phyloP scores from a whole-genome alignment of 2,329 filamentous ascomycete species.

The Colletotrichum limetticola region DNA sequence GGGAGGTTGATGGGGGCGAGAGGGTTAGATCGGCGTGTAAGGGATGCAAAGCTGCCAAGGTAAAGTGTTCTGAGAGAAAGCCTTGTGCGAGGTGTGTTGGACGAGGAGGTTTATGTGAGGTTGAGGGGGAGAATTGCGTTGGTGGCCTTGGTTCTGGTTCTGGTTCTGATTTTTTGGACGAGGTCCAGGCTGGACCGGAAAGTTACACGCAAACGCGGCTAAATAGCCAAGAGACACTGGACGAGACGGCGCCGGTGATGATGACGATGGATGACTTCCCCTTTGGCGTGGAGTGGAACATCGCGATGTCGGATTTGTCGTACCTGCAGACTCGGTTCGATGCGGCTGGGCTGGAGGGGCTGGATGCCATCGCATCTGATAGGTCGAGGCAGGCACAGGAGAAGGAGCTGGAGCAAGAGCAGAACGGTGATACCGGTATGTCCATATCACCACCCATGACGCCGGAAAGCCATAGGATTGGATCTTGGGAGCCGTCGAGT shows the following conservation, averaged over 20 bases:
- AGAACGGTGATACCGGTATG: neutral
- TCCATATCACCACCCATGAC: neutral
- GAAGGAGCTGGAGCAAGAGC: too few species aligned
- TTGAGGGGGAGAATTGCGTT: neutral
- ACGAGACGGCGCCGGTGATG: neutral
- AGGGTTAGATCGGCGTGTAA: neutral
- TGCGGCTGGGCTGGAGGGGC: neutral
- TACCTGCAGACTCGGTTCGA: neutral
- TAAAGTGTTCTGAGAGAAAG: conserved; percentile 17
- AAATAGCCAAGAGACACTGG: neutral
- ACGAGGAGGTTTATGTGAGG: neutral
- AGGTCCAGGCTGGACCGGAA: neutral
- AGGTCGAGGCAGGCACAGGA: neutral
- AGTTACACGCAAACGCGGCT: neutral
- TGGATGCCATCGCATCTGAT: neutral
- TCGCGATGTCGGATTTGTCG: neutral
- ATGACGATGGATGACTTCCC: neutral
- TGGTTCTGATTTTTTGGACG: neutral
- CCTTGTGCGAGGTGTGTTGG: neutral
- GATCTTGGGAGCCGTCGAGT: neutral
- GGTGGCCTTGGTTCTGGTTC: neutral
- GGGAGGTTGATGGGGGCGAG: neutral
- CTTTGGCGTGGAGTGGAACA: neutral
- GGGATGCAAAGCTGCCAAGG: neutral
- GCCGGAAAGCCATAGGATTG: neutral